Base-by-base conservation (phyloP, 495 filamentous ascomycete species). In the Amniculicola lignicola region DNA sequence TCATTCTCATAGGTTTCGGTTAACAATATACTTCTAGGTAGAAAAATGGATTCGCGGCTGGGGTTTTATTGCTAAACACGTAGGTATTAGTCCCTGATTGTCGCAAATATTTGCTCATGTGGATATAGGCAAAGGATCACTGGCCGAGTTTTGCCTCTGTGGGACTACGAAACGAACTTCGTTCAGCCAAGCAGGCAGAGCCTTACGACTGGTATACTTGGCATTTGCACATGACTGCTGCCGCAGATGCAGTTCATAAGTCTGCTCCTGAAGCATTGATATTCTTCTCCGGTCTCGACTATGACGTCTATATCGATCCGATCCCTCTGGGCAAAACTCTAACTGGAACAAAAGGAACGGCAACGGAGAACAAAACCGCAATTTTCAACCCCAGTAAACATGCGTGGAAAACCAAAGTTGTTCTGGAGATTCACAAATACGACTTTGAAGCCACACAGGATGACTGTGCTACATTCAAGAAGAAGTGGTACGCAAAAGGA, bases 371-470 rank as follows among this genome's bases (percentile, higher is more conserved):
- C 1, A 57, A 57, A 33, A 4, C 53, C 4, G 53, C 53, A 7
- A 35, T 48, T 1, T 57, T 57, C 21, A 37, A 45, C 16, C 53
- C 53, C 12, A 5, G 11, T 16, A 27, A 57, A 10, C 50, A 49
- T 24, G 9, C 43, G 10, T 57, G n/a, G n/a, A 33, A 57, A 18
- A 68, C 66, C 27, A 78, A 79, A 59, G 70, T 72, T 42, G 75
- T 79, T 4, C 76, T 75, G 70, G 76, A 79, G 62, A 74, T 72
- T 66, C 76, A 79, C 67, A 73, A 74, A 24, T 79, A 79, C 63
- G 53, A 57, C 23, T 57, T 57, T 28, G 53, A 57, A 48, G 44
- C 44, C 12, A 57, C 53, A 1, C 53, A 57, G 25, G 53, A 49
- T 28, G 24, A 46, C 15, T 57, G 53, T 21, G 54, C 53, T 37